phyloP scores from a whole-genome alignment of 768 basidiomycete genomes.

The Boletus vinaceobasis region DNA sequence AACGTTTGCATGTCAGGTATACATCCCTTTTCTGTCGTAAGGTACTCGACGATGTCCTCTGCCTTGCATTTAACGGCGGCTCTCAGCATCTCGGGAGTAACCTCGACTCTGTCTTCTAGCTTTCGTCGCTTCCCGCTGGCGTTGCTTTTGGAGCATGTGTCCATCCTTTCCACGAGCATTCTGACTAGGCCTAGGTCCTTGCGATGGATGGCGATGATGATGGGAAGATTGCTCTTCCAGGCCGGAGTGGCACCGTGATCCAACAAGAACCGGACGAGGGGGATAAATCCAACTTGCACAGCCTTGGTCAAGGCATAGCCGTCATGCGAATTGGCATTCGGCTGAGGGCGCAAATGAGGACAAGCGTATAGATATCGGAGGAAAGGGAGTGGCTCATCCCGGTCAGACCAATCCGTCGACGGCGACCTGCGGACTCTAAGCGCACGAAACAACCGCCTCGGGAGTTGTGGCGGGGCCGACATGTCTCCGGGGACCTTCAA shows the following conservation, averaged over 20 bases:
- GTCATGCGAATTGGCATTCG: slow-evolving; percentile 61
- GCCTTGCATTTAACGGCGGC: slow-evolving; percentile 63
- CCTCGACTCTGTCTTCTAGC: slow-evolving; percentile 56
- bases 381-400: slow-evolving; percentile 60
- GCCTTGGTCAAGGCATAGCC: slow-evolving; percentile 85
- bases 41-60: slow-evolving; percentile 66
- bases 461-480: slow-evolving; percentile 45
- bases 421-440: slow-evolving; percentile 34
- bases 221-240: slow-evolving; percentile 57
- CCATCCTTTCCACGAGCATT: slow-evolving; percentile 67
- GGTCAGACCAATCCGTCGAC: slow-evolving; percentile 38
- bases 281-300: slow-evolving; percentile 58
- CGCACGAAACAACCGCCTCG: slow-evolving; percentile 62
- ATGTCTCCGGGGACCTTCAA: neutral
- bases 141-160: slow-evolving; percentile 21
- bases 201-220: slow-evolving; percentile 72
- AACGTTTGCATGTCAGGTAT: slow-evolving; percentile 72
- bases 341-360: slow-evolving; percentile 37
- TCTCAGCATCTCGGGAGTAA: slow-evolving; percentile 58
- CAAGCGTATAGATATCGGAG: slow-evolving; percentile 53
- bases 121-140: slow-evolving; percentile 45
- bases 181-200: slow-evolving; percentile 66
- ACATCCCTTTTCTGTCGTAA: slow-evolving; percentile 66
- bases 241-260: slow-evolving; percentile 67
- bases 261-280: slow-evolving; percentile 70